Evolutionary conservation across 352 stramenopile species (phyloP), one percentile per base, ranked within the genome.

Genomic region (Phytopythium helicoides): DNA sequence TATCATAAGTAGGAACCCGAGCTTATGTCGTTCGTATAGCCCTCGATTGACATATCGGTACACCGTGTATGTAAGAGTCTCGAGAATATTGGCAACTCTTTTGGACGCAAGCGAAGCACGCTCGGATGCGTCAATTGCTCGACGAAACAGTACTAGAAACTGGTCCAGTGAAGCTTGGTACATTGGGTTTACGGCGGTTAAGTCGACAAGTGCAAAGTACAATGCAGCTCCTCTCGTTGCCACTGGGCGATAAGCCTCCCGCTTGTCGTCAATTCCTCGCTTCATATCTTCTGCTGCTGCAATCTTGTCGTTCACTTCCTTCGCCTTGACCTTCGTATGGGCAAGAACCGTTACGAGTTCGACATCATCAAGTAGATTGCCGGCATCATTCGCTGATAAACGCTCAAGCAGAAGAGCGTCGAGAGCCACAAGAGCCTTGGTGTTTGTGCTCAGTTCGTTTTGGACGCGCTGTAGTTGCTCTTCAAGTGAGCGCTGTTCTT

Each of bases 281-380:
- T 93, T 90, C 60, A 92, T 93, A 54, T 95, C 81, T 36, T 89
- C 81, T 7, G 92, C 89, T 0, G 86, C 76, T 10, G 89, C 59
- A 25, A 98, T 88, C 59, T 97, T 96, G 58, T 95, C 87, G 48
- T 96, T 94, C 10, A 97, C 88, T 60, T 97, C 84, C 0, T 73
- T 89, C 0, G 87, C 83, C 69, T 96, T 97, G 18, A 84, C 71
- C 60, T 97, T 97, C 6, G 89, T 97, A 45, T 87, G 86, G 0
- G 81, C 81, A 11, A 97, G 73, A 9, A 94, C 85, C 0, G 66
- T 76, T 15, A 96, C 94, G 10, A 97, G 71, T 47, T 96, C 87
- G 22, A 93, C 62, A 45, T 91, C 81, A 42, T 97, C 90, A 7
- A 97, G 65, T 25, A 97, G 54, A 46, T 97, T 97, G 0, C 82